Conservation (phyloP, 352 stramenopile species). For the Bremia lactucae region DNA sequence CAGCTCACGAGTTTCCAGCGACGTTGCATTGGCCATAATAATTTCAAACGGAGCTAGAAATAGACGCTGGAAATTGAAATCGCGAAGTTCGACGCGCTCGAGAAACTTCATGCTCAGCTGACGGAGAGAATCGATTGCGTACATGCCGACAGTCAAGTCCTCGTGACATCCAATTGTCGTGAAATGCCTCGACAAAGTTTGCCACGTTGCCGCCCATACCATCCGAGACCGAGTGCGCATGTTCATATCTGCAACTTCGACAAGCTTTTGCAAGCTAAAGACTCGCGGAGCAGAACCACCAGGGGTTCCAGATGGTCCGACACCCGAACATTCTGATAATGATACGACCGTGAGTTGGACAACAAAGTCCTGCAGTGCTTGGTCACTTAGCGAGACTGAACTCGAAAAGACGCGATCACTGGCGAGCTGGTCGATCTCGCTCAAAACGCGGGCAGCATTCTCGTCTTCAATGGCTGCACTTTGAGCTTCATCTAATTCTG, state of each 20-base stretch:
- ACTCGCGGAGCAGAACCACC: conserved; percentile 82
- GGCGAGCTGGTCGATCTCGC: conserved; percentile 74
- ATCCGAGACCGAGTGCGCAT: conserved; percentile 93
- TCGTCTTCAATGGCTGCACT: conserved; percentile 73
- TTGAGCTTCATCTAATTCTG: conserved; percentile 38
- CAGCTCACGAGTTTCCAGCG: conserved; percentile 82
- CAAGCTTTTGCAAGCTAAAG: conserved; percentile 97
- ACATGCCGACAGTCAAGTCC: conserved; percentile 96
- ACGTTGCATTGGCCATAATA: conserved; percentile 84
- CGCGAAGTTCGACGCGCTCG: conserved; percentile 94
- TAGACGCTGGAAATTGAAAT: conserved; percentile 98
- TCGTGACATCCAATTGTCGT: conserved; percentile 93
- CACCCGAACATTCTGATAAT: conserved; percentile 77
- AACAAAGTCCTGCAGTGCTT: conserved; percentile 85
- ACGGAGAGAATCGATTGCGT: conserved; percentile 97
- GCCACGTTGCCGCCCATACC: conserved; percentile 98
- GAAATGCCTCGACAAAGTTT: conserved; percentile 94
- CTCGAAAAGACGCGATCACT: conserved; percentile 89
- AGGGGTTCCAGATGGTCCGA: conserved; percentile 22
- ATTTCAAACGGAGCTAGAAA: conserved; percentile 97
- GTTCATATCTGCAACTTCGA: conserved; percentile 99
- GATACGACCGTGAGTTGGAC: conserved; percentile 85
- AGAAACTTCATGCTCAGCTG: conserved; percentile 99
- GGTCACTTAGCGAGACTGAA: conserved; percentile 67
- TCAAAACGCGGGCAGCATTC: conserved; percentile 74